Evolutionary conservation across 495 filamentous ascomycete genomes (phyloP), one percentile per base, ranked within the genome.

Genomic region (Acidiella bohemica): DNA sequence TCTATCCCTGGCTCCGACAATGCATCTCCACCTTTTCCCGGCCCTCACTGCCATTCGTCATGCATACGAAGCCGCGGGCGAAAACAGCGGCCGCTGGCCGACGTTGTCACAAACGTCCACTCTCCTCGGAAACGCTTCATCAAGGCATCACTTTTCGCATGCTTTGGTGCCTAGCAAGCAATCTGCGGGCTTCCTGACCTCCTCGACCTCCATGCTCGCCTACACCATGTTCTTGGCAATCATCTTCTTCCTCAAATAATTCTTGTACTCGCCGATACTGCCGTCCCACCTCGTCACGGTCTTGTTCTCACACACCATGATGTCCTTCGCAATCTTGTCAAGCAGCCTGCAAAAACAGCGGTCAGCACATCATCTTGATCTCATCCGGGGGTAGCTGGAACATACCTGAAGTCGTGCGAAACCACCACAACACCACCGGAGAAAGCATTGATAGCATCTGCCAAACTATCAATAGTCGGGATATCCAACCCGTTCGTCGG

Each of bases 401-500:
- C 73, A 56, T 71, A 87, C 83, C 90, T 80, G 72, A 97, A 97
- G 61, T 97, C 90, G 77, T 97, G 90, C 50, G 80, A 87, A 33
- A 97, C 90, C 42, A 96, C 90, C 28, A 96, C 87, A 30, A 96
- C 92, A 76, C 90, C 90, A 57, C 90, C 90, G 53, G 72, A 83
- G 65, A 79, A 99, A 27, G 87, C 78, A 55, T 94, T 93, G 67
- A 96, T 96, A 46, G 90, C 90, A 59, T 99, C 88, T 2, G 90
- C 90, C 65, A 97, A 67, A 63, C 79, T 84, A 66, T 97, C 90
- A 51, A 99, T 99, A 28, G 92, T 96, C 8, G 90, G 90, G 48
- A 99, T 99, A 76, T 99, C 90, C 41, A 99, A 70, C 72, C 90
- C 90, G 73, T 99, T 99, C 46, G 90, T 99, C 57, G 90, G 92